Evolutionary conservation across 2,329 filamentous ascomycete species (phyloP), one percentile per base, ranked within the genome.

Genomic region (Coleophoma crateriformis): DNA sequence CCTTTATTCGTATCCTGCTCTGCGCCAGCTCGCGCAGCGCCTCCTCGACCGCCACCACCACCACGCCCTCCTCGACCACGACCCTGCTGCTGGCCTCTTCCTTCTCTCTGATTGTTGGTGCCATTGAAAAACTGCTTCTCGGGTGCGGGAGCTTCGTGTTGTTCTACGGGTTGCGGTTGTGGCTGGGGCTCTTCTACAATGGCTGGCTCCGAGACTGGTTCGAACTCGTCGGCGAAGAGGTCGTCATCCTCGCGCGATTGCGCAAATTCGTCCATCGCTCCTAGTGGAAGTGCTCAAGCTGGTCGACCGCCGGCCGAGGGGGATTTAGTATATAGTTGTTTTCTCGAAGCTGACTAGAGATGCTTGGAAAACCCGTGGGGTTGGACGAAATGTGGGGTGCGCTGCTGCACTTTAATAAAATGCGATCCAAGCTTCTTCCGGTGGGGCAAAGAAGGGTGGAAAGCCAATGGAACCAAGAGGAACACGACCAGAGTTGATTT

Each of bases 211-310:
- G 55, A 13, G 22, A 59, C 46, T 19, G 62, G 63, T 39, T 66
- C 63, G 47, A 65, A 64, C 22, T 66, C 64, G 33, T 66, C 64
- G 7, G 57, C 59, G 47, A 66, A 66, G 27, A 66, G 61, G 50
- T 66, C 62, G 43, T 65, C 55, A 38, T 64, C 62, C 40, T 60
- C 62, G 50, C 63, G 51, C 12, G 56, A 60, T 53, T 66, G 64
- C 22, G 64, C 63, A 45, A 66, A 66, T 51, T 64, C 62, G 51
- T 62, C 61, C 61, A 65, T 64, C 15, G 39, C 17, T 22, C 12
- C 6, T 41, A 6, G 7, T 11, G 11, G 22, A 5, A 22, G 4
- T 22, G 17, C 14, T 22, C 17, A 19, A 17, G 17, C 12, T 17
- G 12, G 12, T 41, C 14, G 7, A 17, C 39, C 13, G 12, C 17